Conservation (phyloP, 768 basidiomycete species). For the Termitomyces heimii region DNA sequence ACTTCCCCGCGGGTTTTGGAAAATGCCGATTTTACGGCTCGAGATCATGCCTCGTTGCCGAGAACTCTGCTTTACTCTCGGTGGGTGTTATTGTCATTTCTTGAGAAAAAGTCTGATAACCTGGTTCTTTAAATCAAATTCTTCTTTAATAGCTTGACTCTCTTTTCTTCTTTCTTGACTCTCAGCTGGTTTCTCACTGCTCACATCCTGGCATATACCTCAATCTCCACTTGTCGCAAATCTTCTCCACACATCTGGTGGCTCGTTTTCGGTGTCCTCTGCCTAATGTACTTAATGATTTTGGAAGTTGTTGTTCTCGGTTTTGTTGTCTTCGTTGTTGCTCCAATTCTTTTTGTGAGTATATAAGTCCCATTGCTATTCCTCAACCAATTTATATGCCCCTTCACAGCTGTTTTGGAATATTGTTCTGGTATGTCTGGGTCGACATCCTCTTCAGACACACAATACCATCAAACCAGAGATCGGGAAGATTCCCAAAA, state of each 20-base stretch:
- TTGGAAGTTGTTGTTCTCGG: conserved; percentile 67
- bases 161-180: conserved; percentile 65
- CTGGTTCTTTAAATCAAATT: not conserved
- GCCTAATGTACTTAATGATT: conserved; percentile 73
- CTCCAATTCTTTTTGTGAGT: conserved; percentile 74
- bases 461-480: conserved; percentile 72
- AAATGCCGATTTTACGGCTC: not conserved
- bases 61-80: conserved; percentile 30
- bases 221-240: conserved; percentile 64
- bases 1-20: conserved; percentile 2
- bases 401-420: conserved; percentile 63
- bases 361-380: not conserved
- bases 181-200: conserved; percentile 80
- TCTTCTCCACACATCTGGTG: conserved; percentile 83
- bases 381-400: not conserved
- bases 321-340: conserved; percentile 71
- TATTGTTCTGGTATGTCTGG: conserved; percentile 70
- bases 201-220: conserved; percentile 75
- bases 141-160: conserved; percentile 40
- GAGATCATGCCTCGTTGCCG: conserved; percentile 8
- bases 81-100: conserved; percentile 23
- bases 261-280: conserved; percentile 75
- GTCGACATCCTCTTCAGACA: conserved; percentile 74
- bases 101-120: conserved; percentile 12
- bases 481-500: conserved; percentile 65